These are phyloP conservation scores for Zostera marina DNA, from an alignment of 116 monocot genomes.

Conservation along the genomic window DNA sequence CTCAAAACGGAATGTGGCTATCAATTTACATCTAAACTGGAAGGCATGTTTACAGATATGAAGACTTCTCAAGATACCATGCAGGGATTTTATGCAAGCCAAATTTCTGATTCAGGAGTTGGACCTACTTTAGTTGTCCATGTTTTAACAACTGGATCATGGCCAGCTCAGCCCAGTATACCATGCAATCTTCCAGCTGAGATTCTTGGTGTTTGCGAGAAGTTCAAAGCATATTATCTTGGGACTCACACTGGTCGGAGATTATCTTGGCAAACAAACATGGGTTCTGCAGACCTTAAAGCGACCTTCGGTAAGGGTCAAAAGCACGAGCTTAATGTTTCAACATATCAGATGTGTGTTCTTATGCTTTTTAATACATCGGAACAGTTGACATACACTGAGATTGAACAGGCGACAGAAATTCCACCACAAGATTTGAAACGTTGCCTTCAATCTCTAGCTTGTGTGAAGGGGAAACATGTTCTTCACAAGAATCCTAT, in stretches of 20 bases:
- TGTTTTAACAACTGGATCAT: conserved; percentile 74
- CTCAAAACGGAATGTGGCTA: conserved; percentile 94
- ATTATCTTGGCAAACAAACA: conserved; percentile 85
- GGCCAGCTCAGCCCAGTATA: conserved; percentile 61
- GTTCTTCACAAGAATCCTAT: conserved; percentile 73
- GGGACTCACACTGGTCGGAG: conserved; percentile 77
- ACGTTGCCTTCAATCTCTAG: conserved; percentile 70
- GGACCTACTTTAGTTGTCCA: conserved; percentile 61
- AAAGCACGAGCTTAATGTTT: conserved; percentile 79
- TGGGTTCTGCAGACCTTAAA: conserved; percentile 77
- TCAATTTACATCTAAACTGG: conserved; percentile 89
- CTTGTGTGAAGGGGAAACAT: conserved; percentile 82
- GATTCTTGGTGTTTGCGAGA: conserved; percentile 56
- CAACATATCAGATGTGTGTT: conserved; percentile 85
- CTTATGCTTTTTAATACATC: conserved; percentile 78
- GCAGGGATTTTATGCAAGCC: conserved; percentile 56
- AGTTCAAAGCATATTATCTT: conserved; percentile 56
- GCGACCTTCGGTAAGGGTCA: conserved; percentile 63
- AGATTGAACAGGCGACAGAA: conserved; percentile 67
- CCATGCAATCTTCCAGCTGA: conserved; percentile 74
- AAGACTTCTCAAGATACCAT: conserved; percentile 90
- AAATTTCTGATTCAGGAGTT: conserved; percentile 21
- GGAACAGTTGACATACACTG: conserved; percentile 43
- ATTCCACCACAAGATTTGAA: conserved; percentile 59
- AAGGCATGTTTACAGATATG: conserved; percentile 97